Percentiles rank a stretch among this genome's conserved stretches.
phyloP scores from a whole-genome alignment of 169 alveolate species.

The Plasmodium vinckei region DNA sequence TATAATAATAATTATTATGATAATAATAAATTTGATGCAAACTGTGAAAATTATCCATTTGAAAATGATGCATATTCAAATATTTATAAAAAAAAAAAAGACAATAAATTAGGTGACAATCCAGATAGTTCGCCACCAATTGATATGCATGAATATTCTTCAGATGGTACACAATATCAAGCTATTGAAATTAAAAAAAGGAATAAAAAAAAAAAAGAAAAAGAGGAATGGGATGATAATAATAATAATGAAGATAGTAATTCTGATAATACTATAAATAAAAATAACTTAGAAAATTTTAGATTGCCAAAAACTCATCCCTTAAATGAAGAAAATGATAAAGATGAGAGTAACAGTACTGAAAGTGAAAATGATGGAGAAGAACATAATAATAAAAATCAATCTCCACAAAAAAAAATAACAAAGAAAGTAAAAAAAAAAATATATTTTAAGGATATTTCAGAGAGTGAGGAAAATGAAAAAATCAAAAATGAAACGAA shows the following conservation, averaged over 20 bases:
- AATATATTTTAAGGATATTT: slow-evolving; percentile 22
- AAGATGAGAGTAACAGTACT: too few relatives aligned
- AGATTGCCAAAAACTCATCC: slow-evolving; percentile 39
- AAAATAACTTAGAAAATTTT: slow-evolving; percentile 44
- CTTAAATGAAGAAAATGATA: slow-evolving; percentile 14
- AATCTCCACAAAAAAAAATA: background rate
- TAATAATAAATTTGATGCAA: too few relatives aligned
- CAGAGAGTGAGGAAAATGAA: background rate
- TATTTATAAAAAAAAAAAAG: too few relatives aligned
- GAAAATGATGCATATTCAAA: too few relatives aligned
- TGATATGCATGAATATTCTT: background rate
- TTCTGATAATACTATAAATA: background rate
- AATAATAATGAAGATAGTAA: background rate
- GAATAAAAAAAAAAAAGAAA: background rate
- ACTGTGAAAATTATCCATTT: too few relatives aligned
- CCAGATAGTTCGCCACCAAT: too few relatives aligned
- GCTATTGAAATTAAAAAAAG: background rate
- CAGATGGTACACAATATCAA: background rate
- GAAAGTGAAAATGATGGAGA: background rate
- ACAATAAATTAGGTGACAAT: too few relatives aligned
- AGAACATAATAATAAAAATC: background rate
- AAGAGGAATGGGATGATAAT: background rate
- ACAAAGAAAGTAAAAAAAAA: slow-evolving; percentile 16
- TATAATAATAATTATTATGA: too few relatives aligned
- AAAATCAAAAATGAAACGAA: background rate